These are phyloP conservation scores for Effrenium voratum DNA, from an alignment of 73 alveolate genomes.

Conservation along the genomic window DNA sequence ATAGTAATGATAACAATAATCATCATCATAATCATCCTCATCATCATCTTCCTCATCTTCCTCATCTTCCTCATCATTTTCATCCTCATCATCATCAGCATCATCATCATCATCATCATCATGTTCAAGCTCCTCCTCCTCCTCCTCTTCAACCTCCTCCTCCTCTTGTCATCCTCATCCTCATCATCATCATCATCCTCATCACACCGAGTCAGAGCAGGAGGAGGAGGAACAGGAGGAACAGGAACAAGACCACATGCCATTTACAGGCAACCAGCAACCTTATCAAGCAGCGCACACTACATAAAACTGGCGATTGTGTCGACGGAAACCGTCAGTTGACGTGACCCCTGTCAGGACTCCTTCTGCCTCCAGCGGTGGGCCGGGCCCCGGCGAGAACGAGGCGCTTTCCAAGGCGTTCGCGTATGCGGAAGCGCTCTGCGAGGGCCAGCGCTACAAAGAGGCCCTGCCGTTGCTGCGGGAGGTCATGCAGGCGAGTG, in stretches of 20 bases:
- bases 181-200: too few species aligned
- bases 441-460: slow-evolving; percentile 50
- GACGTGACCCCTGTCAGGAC: too few species aligned
- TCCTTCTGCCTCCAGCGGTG: too few species aligned
- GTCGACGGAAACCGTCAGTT: background rate
- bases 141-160: too few species aligned
- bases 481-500: slow-evolving; percentile 23
- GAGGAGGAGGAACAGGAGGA: background rate
- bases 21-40: too few species aligned
- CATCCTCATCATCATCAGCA: too few species aligned
- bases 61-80: too few species aligned
- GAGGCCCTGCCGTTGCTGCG: slow-evolving; percentile 59
- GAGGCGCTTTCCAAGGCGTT: slow-evolving; percentile 15
- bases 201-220: background rate
- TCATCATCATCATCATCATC: too few species aligned
- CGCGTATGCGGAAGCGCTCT: slow-evolving; percentile 23
- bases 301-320: background rate
- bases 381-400: background rate
- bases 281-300: background rate
- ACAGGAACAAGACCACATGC: background rate
- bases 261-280: background rate
- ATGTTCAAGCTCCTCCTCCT: too few species aligned
- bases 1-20: too few species aligned
- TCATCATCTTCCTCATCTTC: too few species aligned
- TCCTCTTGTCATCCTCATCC: too few species aligned